Evolutionary conservation across 169 alveolate species (phyloP).

Genomic region (Neospora caninum): DNA sequence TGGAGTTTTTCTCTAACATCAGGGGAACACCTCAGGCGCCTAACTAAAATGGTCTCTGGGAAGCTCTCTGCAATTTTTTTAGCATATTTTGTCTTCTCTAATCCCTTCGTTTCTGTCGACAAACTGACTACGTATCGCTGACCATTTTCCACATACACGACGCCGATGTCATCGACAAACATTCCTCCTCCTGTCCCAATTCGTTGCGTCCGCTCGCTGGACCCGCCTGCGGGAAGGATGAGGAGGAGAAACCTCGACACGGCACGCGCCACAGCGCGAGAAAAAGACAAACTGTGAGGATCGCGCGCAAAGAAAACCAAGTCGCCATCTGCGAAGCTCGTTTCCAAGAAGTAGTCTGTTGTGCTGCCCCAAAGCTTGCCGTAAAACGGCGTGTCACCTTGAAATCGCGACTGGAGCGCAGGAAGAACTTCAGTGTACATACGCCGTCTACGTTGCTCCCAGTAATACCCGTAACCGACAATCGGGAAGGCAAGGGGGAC

Average conservation of each 20-base stretch:
- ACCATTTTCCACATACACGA: not conserved
- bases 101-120: not conserved
- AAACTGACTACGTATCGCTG: constrained; percentile 21
- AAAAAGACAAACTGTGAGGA: not conserved
- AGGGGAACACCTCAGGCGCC: constrained; percentile 28
- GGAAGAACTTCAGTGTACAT: constrained; percentile 10
- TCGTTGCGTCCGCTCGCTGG: not conserved
- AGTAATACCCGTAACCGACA: constrained; percentile 1
- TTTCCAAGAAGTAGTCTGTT: constrained; percentile 56
- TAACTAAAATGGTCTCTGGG: not conserved
- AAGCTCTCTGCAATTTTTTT: not conserved
- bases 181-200: not conserved
- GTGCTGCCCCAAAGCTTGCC: constrained; percentile 63
- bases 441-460: constrained; percentile 45
- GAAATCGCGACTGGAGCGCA: constrained; percentile 1
- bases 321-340: constrained; percentile 50
- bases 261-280: constrained; percentile 1
- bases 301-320: constrained; percentile 32
- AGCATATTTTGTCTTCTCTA: not conserved
- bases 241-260: not conserved
- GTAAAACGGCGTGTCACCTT: constrained; percentile 51
- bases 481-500: not conserved
- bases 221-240: not conserved
- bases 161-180: constrained; percentile 19
- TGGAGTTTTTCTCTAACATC: not conserved